Evolutionary conservation across 768 basidiomycete genomes (phyloP), one percentile per base, ranked within the genome.

Genomic region (Boletus rubroflammeus): DNA sequence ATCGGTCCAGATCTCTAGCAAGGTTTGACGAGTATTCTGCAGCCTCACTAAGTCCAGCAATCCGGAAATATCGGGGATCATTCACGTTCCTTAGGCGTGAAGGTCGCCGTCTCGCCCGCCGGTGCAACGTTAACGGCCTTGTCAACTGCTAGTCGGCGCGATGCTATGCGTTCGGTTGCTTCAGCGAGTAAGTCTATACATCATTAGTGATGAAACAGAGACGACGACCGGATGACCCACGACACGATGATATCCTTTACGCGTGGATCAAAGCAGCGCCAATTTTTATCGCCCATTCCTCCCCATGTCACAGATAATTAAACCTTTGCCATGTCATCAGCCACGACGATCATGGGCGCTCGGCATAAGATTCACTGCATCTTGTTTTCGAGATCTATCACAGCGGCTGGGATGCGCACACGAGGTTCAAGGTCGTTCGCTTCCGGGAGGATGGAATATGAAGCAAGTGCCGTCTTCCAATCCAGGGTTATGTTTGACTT

Each of bases 401-500:
- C 35, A 5, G 51, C 42, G 54, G n/a, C 23, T 15, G 26, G 23
- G 6, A 32, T 8, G 17, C 29, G 14, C 23, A 43, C 58, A 60
- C 47, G 57, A 54, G 57, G 57, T 36, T 54, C 42, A 25, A 59
- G 57, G 45, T 59, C 10, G 21, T 46, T 47, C 44, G 57, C 57
- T 42, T 58, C 19, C 6, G 10, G 17, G 29, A 26, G 29, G 13
- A 46, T 11, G 54, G 14, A 19, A 28, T 29, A 21, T 14, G 6
- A 40, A 32, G 3, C 9, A n/a, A 28, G 52, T 47, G 36, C 34
- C 34, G 55, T 46, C 38, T 15, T 15, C 38, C 9, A 1, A n/a
- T 36, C 41, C 45, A 55, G 45, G 55, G 54, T 13, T 42, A 47
- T 29, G 28, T 34, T 26, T 39, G 3, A 35, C 23, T 28, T 5